Percentiles rank a stretch among this genome's conserved stretches.
These are phyloP conservation scores for rapeseed (Brassica napus) DNA, from an alignment of 345 rosid genomes.

Conservation along the genomic window DNA sequence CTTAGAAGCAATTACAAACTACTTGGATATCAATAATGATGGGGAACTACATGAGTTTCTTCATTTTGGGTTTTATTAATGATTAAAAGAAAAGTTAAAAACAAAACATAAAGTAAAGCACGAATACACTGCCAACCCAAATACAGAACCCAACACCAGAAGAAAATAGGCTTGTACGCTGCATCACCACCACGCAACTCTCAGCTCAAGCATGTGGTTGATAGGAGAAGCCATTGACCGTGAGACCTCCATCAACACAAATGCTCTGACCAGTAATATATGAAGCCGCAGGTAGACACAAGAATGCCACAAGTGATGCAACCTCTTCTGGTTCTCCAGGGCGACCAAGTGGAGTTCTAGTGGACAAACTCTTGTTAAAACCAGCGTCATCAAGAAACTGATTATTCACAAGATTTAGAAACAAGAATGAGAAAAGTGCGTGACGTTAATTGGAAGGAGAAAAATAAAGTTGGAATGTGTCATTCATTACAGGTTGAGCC, in stretches of 20 bases:
- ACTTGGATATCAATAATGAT: background rate
- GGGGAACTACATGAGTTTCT: background rate
- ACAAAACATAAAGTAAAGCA: background rate
- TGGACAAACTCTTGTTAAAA: background rate
- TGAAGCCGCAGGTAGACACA: slow-evolving; percentile 61
- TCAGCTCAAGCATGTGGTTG: slow-evolving; percentile 9
- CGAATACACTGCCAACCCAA: background rate
- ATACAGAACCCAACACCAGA: slow-evolving; percentile 1
- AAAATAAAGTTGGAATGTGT: background rate
- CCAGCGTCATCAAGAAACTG: background rate
- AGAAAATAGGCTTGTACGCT: background rate
- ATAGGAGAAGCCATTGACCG: slow-evolving; percentile 43
- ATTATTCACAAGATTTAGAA: background rate
- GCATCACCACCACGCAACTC: background rate
- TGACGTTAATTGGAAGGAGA: background rate
- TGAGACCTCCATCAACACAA: slow-evolving; percentile 53
- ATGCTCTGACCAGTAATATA: slow-evolving; percentile 62
- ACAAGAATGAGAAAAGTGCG: background rate
- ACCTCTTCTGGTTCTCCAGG: slow-evolving; percentile 51
- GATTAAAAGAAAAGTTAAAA: background rate
- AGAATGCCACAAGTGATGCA: slow-evolving; percentile 50
- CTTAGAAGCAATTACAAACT: background rate
- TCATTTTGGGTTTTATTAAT: background rate
- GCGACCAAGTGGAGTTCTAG: slow-evolving; percentile 53
- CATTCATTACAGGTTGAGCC: slow-evolving; percentile 27